Evolutionary conservation across 1,284 basidiomycete genomes (phyloP).

Genomic region (Rhodotorula sp.): DNA sequence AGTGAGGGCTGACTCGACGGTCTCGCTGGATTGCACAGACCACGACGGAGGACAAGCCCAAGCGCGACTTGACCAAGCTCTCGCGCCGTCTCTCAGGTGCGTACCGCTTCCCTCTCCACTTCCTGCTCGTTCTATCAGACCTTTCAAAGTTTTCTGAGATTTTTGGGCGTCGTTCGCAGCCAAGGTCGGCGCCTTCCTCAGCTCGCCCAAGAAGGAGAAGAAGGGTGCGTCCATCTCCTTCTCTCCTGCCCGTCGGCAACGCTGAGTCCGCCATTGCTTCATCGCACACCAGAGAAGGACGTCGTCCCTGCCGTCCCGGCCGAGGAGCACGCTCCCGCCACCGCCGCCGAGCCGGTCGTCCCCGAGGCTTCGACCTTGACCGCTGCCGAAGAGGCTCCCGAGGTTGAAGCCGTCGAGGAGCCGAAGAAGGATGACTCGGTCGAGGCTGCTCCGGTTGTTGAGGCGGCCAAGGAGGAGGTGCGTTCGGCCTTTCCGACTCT

Average conservation of each 20-base stretch:
- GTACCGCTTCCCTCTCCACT: too few species aligned
- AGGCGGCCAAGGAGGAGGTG: conserved; percentile 9
- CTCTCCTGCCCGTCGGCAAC: not conserved
- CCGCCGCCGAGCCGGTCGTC: not conserved
- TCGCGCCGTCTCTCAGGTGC: conserved; percentile 37
- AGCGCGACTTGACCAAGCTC: conserved; percentile 34
- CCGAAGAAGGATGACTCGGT: conserved; percentile 1
- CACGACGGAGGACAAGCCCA: conserved; percentile 30
- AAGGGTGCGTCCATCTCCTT: conserved; percentile 7
- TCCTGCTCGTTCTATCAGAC: too few species aligned
- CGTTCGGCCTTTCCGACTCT: not conserved
- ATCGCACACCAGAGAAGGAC: conserved; percentile 10
- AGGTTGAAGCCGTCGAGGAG: not conserved
- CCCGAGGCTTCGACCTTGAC: not conserved
- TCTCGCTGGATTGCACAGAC: too few species aligned
- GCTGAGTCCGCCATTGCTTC: not conserved
- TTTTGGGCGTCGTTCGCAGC: not conserved
- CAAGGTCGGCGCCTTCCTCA: conserved; percentile 32
- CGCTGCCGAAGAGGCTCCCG: not conserved
- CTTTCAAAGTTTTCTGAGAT: too few species aligned
- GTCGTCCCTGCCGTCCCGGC: not conserved
- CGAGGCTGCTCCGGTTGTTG: conserved; percentile 1
- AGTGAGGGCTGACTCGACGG: too few species aligned
- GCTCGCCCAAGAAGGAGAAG: conserved; percentile 41
- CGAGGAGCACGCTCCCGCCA: not conserved